Conservation (phyloP, 163 green algal species). For the Chlorella variabilis region DNA sequence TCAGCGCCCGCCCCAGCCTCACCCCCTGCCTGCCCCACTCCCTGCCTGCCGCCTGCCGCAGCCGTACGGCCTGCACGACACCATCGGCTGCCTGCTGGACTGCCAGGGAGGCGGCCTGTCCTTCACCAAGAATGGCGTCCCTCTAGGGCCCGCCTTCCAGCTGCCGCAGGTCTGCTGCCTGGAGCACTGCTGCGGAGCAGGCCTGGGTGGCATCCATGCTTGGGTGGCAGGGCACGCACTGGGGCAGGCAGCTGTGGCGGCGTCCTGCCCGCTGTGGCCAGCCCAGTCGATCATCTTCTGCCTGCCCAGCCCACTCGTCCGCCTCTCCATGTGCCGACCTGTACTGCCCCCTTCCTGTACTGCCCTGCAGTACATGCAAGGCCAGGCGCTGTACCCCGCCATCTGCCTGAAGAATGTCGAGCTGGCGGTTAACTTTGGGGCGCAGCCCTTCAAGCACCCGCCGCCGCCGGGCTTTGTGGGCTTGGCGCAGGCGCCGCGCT, state of each 20-base stretch:
- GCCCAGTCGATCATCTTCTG: too few relatives aligned
- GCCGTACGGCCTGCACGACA: conserved; percentile 71
- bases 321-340: too few relatives aligned
- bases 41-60: background rate
- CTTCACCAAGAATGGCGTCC: conserved; percentile 78
- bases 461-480: conserved; percentile 60
- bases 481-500: conserved; percentile 40
- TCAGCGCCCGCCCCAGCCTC: too few relatives aligned
- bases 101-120: conserved; percentile 46
- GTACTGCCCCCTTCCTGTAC: background rate
- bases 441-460: conserved; percentile 44
- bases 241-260: too few relatives aligned
- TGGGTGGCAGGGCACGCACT: too few relatives aligned
- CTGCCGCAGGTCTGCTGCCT: background rate
- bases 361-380: conserved; percentile 44
- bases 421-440: conserved; percentile 76
- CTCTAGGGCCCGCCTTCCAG: conserved; percentile 72
- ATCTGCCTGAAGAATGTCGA: conserved; percentile 85
- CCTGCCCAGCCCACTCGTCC: too few relatives aligned
- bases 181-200: too few relatives aligned
- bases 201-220: too few relatives aligned
- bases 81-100: conserved; percentile 80
- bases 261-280: too few relatives aligned
- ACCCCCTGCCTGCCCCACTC: too few relatives aligned
- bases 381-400: conserved; percentile 73